These are phyloP conservation scores for Penicillium vulpinum DNA, from an alignment of 2,329 filamentous ascomycete species.

Conservation along the genomic window DNA sequence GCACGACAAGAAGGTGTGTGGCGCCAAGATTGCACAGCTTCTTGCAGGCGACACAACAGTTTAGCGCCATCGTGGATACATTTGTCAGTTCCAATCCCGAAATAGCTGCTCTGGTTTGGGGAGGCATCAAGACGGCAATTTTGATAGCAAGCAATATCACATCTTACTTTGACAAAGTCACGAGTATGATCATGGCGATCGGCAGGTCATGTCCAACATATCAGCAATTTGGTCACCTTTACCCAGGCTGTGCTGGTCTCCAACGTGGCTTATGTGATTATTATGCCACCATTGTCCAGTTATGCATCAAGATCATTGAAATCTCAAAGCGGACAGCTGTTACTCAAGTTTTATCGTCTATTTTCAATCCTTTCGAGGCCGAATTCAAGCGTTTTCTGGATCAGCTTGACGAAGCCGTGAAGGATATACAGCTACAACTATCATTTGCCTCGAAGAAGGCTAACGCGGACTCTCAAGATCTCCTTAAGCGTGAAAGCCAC, in stretches of 20 bases:
- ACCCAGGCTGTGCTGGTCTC: constrained; percentile 2
- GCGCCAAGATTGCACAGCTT: background rate
- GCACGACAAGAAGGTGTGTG: background rate
- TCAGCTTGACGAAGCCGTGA: background rate
- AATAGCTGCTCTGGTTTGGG: constrained; percentile 20
- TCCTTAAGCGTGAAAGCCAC: background rate
- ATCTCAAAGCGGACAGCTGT: background rate
- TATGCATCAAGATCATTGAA: background rate
- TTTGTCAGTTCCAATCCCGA: background rate
- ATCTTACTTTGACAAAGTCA: constrained; percentile 26
- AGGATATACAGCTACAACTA: background rate
- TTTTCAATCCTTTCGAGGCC: background rate
- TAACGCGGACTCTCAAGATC: background rate
- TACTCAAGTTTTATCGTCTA: background rate
- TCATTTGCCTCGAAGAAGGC: constrained; percentile 3
- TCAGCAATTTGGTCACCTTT: constrained; percentile 19
- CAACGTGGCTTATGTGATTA: background rate
- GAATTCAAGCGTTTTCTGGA: constrained; percentile 1
- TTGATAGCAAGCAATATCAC: constrained; percentile 12
- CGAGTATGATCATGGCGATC: constrained; percentile 20
- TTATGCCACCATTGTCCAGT: background rate
- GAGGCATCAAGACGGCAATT: constrained; percentile 20
- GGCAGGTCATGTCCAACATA: constrained; percentile 18
- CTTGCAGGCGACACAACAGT: background rate
- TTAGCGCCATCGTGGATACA: background rate